Evolutionary conservation across 441 rosid species (phyloP).

Genomic region (Erodium chrysanthum): DNA sequence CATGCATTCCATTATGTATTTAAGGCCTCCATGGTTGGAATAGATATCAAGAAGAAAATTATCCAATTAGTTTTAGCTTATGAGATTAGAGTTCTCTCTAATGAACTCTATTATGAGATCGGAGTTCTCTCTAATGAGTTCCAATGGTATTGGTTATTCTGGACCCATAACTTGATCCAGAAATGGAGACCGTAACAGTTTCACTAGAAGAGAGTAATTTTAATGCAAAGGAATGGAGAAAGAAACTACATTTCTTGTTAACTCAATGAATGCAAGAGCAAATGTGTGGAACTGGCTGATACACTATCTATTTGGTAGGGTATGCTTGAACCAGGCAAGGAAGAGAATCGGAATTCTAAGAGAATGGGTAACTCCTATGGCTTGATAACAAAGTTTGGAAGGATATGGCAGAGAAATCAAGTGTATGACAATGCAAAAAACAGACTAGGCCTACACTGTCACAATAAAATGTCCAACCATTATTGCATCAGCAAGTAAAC

Average conservation of each 20-base stretch:
- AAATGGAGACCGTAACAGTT: too few relatives aligned
- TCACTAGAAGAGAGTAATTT: background rate
- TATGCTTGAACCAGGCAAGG: background rate
- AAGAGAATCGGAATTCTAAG: background rate
- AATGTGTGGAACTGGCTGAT: background rate
- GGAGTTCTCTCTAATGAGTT: too few relatives aligned
- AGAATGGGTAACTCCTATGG: too few relatives aligned
- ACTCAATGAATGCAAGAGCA: constrained; percentile 2
- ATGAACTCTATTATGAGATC: too few relatives aligned
- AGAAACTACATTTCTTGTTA: background rate
- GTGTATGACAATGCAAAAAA: background rate
- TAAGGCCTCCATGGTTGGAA: too few relatives aligned
- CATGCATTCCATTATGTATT: too few relatives aligned
- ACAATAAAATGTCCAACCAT: background rate
- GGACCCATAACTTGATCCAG: too few relatives aligned
- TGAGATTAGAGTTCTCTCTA: too few relatives aligned
- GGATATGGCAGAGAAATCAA: background rate
- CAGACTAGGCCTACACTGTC: background rate
- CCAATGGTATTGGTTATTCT: too few relatives aligned
- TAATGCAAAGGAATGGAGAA: background rate
- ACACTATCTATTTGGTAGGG: background rate
- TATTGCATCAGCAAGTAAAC: background rate
- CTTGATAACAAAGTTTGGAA: background rate
- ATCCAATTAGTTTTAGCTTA: too few relatives aligned
- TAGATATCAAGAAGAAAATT: too few relatives aligned